Evolutionary conservation across 2,329 filamentous ascomycete genomes (phyloP).

Genomic region (Penicillium aurantiogriseum): DNA sequence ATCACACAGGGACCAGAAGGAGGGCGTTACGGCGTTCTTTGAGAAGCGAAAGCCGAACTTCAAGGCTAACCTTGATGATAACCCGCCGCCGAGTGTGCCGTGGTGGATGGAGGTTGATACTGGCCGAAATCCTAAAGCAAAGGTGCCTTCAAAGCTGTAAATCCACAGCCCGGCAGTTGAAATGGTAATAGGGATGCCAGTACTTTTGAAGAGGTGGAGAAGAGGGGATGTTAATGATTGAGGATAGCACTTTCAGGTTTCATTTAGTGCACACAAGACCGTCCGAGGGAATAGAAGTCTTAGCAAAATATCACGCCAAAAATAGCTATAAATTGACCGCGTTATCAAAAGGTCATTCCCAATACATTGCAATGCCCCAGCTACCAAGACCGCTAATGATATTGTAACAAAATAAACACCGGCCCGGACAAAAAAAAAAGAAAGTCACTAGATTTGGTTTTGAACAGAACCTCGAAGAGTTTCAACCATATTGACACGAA

Average conservation of each 20-base stretch:
- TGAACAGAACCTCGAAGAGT: not conserved
- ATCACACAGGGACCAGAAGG: constrained; percentile 58
- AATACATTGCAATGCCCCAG: constrained; percentile 21
- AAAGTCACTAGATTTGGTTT: constrained; percentile 12
- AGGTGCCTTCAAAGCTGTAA: constrained; percentile 27
- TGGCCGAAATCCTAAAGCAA: constrained; percentile 23
- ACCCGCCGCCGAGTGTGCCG: constrained; percentile 61
- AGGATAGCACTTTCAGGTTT: not conserved
- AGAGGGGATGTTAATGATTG: not conserved
- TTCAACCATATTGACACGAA: constrained; percentile 20
- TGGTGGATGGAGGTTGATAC: constrained; percentile 65
- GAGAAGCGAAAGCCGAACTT: constrained; percentile 67
- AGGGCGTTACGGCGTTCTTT: constrained; percentile 68
- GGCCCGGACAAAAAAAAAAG: constrained; percentile 17
- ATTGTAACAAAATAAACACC: constrained; percentile 24
- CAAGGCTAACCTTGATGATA: constrained; percentile 58
- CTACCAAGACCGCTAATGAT: constrained; percentile 27
- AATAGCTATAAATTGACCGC: constrained; percentile 4
- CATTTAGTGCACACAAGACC: not conserved
- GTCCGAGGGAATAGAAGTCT: not conserved
- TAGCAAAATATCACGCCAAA: not conserved
- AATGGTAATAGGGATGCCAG: not conserved
- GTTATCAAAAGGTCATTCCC: constrained; percentile 19
- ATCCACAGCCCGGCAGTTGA: not conserved
- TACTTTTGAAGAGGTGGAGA: not conserved